Evolutionary conservation across 192 early-diverging fungal genomes (phyloP).

Genomic region (Linnemannia schmuckeri): DNA sequence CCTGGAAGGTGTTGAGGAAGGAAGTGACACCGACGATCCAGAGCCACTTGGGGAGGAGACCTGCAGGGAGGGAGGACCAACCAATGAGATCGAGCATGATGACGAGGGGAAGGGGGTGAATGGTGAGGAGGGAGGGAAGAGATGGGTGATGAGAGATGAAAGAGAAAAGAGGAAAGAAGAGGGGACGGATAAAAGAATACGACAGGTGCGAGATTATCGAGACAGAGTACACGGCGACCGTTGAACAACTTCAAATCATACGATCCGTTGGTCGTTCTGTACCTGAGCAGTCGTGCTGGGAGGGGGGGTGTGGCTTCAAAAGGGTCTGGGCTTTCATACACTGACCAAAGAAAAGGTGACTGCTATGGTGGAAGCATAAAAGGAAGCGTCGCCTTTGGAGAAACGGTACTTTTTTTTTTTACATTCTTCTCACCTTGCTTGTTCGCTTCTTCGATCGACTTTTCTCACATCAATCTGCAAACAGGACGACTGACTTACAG

Average conservation of each 20-base stretch:
- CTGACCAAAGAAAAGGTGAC: not conserved
- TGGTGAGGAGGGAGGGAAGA: not conserved
- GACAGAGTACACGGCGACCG: not conserved
- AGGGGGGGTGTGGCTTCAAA: not conserved
- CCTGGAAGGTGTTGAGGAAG: constrained; percentile 89
- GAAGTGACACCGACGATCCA: constrained; percentile 81
- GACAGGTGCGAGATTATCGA: not conserved
- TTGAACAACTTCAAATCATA: constrained; percentile 7
- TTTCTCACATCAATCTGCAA: not conserved
- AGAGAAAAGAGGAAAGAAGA: not conserved
- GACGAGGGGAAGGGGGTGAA: not conserved
- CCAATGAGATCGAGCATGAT: constrained; percentile 55
- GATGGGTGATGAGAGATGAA: constrained; percentile 3
- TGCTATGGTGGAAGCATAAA: not conserved
- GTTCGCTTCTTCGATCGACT: not conserved
- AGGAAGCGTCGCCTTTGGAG: not conserved
- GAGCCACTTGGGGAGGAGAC: constrained; percentile 78
- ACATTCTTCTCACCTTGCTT: not conserved
- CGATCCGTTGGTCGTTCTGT: not conserved
- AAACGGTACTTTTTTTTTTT: not conserved
- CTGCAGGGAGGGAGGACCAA: constrained; percentile 61
- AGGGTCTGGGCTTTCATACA: not conserved
- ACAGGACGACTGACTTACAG: not conserved
- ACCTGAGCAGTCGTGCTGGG: not conserved
- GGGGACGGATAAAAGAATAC: not conserved